Evolutionary conservation across 192 early-diverging fungal genomes (phyloP).

Genomic region (Backusella parvicylindrica): DNA sequence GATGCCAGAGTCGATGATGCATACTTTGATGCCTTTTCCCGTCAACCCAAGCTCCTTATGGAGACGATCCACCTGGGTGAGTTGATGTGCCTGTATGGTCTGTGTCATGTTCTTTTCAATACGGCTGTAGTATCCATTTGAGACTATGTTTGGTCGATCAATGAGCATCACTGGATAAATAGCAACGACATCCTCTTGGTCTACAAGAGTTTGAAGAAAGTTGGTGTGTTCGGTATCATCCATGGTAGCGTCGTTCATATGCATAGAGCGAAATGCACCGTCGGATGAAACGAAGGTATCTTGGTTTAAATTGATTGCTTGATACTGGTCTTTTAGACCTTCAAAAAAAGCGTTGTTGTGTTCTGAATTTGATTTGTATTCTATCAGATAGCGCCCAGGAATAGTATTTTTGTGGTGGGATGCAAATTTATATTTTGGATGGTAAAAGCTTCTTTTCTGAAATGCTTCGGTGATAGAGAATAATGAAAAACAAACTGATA

Average conservation of each 20-base stretch:
- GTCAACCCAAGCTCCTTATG: conserved; percentile 46
- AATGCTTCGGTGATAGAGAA: neutral
- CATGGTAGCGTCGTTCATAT: neutral
- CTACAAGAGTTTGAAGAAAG: neutral
- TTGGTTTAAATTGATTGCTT: neutral
- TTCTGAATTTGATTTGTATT: neutral
- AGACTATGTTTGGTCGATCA: conserved; percentile 8
- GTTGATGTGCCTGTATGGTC: conserved; percentile 26
- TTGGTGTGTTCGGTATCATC: neutral
- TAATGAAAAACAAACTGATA: neutral
- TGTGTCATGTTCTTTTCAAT: neutral
- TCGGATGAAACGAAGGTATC: neutral
- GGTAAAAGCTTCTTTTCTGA: neutral
- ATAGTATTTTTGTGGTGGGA: neutral
- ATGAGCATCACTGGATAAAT: conserved; percentile 20
- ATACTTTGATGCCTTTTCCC: conserved; percentile 55
- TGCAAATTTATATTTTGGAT: neutral
- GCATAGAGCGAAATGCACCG: too few species aligned
- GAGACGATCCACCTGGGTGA: conserved; percentile 49
- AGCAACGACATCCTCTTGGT: conserved; percentile 8
- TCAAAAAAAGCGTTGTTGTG: neutral
- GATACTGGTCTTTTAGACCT: neutral
- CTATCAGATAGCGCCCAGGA: neutral
- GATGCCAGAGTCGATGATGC: conserved; percentile 23
- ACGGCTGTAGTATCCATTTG: neutral